These are phyloP conservation scores for Chimonanthus salicifolius DNA, from an alignment of 164 flowering plant genomes.

Conservation along the genomic window DNA sequence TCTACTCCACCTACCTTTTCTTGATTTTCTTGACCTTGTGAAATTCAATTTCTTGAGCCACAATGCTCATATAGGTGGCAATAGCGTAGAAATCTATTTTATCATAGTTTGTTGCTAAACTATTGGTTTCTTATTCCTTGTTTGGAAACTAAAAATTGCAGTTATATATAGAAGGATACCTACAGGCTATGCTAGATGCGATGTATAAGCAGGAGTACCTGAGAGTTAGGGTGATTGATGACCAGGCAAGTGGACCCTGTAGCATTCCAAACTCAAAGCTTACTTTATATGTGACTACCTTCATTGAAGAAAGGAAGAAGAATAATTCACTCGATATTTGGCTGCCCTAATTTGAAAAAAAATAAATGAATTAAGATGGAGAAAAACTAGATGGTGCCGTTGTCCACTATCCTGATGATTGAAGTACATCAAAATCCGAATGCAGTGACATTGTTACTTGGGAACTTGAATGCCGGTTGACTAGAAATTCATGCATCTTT, in stretches of 20 bases:
- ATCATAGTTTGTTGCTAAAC: neutral
- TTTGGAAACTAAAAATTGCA: slow-evolving; percentile 30
- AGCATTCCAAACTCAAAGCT: neutral
- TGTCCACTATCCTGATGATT: neutral
- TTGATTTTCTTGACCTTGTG: neutral
- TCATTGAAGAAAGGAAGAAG: neutral
- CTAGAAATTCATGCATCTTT: neutral
- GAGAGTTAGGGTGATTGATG: slow-evolving; percentile 75
- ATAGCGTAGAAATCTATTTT: neutral
- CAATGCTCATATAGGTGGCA: neutral
- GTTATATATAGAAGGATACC: slow-evolving; percentile 91
- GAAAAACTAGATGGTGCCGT: too few relatives aligned
- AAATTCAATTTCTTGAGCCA: neutral
- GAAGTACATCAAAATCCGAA: neutral
- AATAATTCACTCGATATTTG: too few relatives aligned
- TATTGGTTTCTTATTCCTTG: slow-evolving; percentile 1
- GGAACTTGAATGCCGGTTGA: neutral
- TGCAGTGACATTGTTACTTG: neutral
- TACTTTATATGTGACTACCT: neutral
- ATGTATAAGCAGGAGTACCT: slow-evolving; percentile 89
- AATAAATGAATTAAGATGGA: neutral
- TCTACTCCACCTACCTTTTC: neutral
- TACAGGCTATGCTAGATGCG: slow-evolving; percentile 93
- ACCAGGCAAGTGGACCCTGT: slow-evolving; percentile 44
- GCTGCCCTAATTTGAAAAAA: too few relatives aligned